Evolutionary conservation across 345 rosid species (phyloP), one percentile per base, ranked within the genome.

Genomic region (Adansonia digitata): DNA sequence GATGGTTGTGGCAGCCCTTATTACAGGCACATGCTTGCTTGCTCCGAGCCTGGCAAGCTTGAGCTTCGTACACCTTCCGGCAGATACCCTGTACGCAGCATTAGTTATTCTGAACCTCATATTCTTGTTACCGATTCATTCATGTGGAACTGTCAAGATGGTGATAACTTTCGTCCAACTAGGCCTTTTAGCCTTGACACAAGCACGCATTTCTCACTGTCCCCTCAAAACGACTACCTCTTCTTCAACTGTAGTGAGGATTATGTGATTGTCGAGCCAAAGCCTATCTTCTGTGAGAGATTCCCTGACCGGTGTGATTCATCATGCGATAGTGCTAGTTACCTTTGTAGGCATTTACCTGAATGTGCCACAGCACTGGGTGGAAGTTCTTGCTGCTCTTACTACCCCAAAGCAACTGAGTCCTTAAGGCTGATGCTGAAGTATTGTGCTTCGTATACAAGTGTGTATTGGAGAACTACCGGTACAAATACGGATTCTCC

Each of bases 1-100:
- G 97, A 93, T 10, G 98, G 98, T 22, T 95, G 99, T 48, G 98
- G 98, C 42, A 91, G 92, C 74, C 92, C 96, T 26, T 90, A 88
- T 74, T 95, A 91, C 85, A 84, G 93, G 4, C 92, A 84, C 89
- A 85, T 92, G 82, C 96, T 95, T 7, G 72, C 81, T 8, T 91
- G 98, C 82, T 84, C 95, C 3, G 86, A 86, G 29, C 66, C 85
- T 2, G 87, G 84, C 51, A 74, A 53, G n/a, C 92, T 93, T 12
- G 87, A 91, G 76, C 91, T 95, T 8, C 84, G 92, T 52, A 91
- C 98, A 7, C 99, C 97, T 5, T 93, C 99, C 0, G 96, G 97
- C 5, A 76, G 85, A 45, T 93, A 93, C 79, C 96, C 86, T 0
- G 88, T 93, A 4, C 85, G 77, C 17, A 83, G 86, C 80, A 87